Evolutionary conservation across 2,329 filamentous ascomycete genomes (phyloP).

Genomic region (Didymella lethalis): DNA sequence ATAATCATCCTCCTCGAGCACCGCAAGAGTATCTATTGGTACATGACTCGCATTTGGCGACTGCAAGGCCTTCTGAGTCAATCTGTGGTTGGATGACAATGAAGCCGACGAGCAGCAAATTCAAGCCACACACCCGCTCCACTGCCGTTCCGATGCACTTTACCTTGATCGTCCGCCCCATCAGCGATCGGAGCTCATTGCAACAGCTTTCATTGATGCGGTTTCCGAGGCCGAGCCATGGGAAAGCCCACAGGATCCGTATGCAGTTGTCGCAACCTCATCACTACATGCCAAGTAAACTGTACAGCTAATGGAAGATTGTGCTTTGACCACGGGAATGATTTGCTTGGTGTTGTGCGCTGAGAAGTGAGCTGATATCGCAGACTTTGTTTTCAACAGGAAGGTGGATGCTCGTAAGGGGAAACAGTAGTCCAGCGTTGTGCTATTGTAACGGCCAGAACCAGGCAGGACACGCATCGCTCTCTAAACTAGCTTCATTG

Average conservation of each 20-base stretch:
- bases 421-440: neutral
- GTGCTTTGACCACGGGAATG: neutral
- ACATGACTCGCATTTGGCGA: neutral
- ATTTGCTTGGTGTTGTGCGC: neutral
- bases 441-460: neutral
- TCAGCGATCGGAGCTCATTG: neutral
- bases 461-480: neutral
- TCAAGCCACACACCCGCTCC: neutral
- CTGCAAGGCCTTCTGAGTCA: neutral
- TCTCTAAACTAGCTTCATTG: constrained; percentile 1
- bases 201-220: neutral
- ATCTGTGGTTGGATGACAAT: neutral
- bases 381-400: neutral
- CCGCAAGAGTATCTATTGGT: neutral
- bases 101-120: neutral
- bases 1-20: neutral
- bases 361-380: neutral
- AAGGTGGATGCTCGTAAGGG: neutral
- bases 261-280: constrained; percentile 5
- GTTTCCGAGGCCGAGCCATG: neutral
- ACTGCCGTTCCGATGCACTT: neutral
- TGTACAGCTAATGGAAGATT: constrained; percentile 1
- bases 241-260: constrained; percentile 5
- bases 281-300: constrained; percentile 11
- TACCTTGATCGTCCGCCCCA: neutral